These are phyloP conservation scores for Ottelia alismoides DNA, from an alignment of 106 monocot species.

Conservation along the genomic window DNA sequence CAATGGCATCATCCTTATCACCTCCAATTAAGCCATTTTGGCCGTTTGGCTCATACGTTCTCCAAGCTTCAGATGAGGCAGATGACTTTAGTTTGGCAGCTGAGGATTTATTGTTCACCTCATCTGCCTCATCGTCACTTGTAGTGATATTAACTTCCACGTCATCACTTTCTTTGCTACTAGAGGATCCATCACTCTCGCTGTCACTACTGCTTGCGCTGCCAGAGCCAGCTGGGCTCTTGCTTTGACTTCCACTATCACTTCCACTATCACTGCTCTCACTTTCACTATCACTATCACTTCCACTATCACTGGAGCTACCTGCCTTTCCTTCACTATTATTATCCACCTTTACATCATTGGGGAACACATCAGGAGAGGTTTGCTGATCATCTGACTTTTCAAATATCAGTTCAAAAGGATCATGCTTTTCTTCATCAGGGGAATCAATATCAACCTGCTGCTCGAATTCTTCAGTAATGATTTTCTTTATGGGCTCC, in stretches of 20 bases:
- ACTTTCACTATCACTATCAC: conserved; percentile 70
- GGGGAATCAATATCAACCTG: conserved; percentile 11
- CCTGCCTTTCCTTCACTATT: conserved; percentile 31
- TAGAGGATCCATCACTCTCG: conserved; percentile 89
- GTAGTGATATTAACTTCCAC: conserved; percentile 72
- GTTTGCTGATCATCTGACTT: too few relatives aligned
- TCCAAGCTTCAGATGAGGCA: conserved; percentile 9
- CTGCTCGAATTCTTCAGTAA: conserved; percentile 22
- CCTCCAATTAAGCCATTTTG: conserved; percentile 13
- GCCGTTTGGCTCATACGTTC: conserved; percentile 17
- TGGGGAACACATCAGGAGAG: conserved; percentile 22
- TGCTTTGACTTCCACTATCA: conserved; percentile 61
- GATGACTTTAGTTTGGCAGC: too few relatives aligned
- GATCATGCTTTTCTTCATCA: conserved; percentile 27
- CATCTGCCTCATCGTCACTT: conserved; percentile 63
- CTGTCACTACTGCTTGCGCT: conserved; percentile 93
- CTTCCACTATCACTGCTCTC: conserved; percentile 74
- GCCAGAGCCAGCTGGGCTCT: conserved; percentile 18
- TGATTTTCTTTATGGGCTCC: conserved; percentile 10
- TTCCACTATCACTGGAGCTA: conserved; percentile 81
- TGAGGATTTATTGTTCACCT: too few relatives aligned
- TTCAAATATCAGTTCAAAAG: conserved; percentile 45
- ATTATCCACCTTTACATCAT: conserved; percentile 18
- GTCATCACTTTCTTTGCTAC: conserved; percentile 80
- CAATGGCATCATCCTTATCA: conserved; percentile 13